A percentile compares a stretch with the other conserved stretches of the same genome.
Conservation (phyloP, 2,329 filamentous ascomycete species). For the Elsinoe necatrix region DNA sequence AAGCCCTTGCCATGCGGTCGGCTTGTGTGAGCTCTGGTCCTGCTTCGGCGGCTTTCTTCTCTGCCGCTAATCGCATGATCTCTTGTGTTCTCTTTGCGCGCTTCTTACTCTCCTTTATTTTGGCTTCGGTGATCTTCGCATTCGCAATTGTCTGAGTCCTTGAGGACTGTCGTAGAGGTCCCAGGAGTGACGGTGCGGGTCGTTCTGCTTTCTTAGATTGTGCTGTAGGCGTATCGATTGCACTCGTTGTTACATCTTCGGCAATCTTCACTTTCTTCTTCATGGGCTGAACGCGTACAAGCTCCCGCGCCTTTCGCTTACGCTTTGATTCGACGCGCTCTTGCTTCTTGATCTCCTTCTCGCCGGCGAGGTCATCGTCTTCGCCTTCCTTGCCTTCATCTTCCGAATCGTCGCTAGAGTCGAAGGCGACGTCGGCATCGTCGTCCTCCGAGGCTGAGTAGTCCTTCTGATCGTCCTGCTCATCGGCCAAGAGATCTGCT, state of each 20-base stretch:
- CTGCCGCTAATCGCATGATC: constrained; percentile 54
- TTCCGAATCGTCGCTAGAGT: constrained; percentile 75
- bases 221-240: constrained; percentile 19
- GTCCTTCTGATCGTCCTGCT: constrained; percentile 51
- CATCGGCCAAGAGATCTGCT: constrained; percentile 38
- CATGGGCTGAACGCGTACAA: constrained; percentile 61
- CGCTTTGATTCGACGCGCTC: constrained; percentile 70
- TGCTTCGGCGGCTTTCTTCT: constrained; percentile 24
- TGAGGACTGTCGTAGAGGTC: constrained; percentile 53
- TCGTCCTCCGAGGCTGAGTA: constrained; percentile 42
- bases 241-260: constrained; percentile 31
- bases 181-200: constrained; percentile 54
- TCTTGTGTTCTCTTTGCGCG: constrained; percentile 61
- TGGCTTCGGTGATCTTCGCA: constrained; percentile 51
- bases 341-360: constrained; percentile 73
- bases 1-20: constrained; percentile 73
- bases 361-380: constrained; percentile 70
- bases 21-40: constrained; percentile 46
- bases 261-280: constrained; percentile 54
- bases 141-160: constrained; percentile 55
- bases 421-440: constrained; percentile 67
- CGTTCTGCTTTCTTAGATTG: constrained; percentile 59
- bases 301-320: constrained; percentile 62
- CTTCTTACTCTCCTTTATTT: constrained; percentile 65
- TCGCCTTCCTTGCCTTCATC: constrained; percentile 44